Base-by-base conservation (phyloP, 148 eudicot genomes). In the Pouteria glomerata region DNA sequence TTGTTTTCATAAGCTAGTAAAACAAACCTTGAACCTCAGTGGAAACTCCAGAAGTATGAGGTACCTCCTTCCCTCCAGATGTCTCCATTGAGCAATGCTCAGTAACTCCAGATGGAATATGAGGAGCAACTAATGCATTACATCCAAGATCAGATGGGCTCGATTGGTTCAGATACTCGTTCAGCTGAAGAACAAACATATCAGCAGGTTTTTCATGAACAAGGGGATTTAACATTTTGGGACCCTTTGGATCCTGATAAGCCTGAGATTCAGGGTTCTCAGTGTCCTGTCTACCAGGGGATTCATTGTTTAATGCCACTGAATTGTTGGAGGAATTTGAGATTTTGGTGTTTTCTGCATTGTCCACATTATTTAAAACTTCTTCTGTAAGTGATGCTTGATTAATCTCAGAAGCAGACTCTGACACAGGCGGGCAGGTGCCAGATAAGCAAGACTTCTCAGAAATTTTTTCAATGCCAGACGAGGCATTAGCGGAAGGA, bases 141-240 rank as follows among this genome's bases (percentile, higher is more conserved):
- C 51, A 51, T 48, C 45, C 86, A 69, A 76, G 21, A 31, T 63
- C 59, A 45, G 69, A 16, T 19, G 7, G 31, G 78, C 68, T 76
- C 39, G 69, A 67, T 55, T 82, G 69, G 71, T 78, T 78, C 35
- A 15, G 57, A 66, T 60, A 76, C 13, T 56, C 82, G 76, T 94
- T 90, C 19, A 83, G 88, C 69, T 73, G 86, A 59, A 90, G 89
- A 65, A 80, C 53, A 29, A 74, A 83, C 65, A 56, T 34, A 70
- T 50, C 53, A 67, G 69, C 59, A 61, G 11, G 53, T 12, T 73
- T 72, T 42, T 65, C 86, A 63, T 48, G 71, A 68, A 50, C 55
- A 63, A 61, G 21, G 53, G 61, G 66, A 66, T 64, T 75, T 33
- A 72, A 52, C 41, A 50, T 34, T 41, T 72, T 58, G 35, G 65